A percentile compares a stretch with the other conserved stretches of the same genome.
phyloP scores from a whole-genome alignment of 768 basidiomycete species.

The Boletus tylopilopsis region DNA sequence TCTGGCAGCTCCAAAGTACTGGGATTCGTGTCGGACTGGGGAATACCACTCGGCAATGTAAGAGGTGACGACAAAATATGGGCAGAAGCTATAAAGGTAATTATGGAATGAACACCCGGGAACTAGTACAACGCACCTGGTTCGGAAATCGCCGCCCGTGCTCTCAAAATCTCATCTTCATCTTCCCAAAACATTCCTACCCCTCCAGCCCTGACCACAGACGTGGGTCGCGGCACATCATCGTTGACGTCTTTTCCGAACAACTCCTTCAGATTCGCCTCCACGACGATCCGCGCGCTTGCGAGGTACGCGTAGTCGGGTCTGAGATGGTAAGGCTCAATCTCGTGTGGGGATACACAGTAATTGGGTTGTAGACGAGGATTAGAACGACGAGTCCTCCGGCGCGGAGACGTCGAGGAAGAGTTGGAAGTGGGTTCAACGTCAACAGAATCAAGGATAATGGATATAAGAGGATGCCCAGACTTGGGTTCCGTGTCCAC shows the following conservation, averaged over 20 bases:
- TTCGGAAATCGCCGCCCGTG: background rate
- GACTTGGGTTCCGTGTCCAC: slow-evolving; percentile 9
- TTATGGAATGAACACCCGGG: background rate
- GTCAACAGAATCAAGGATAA: slow-evolving; percentile 1
- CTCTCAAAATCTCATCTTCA: slow-evolving; percentile 17
- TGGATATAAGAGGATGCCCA: slow-evolving; percentile 12
- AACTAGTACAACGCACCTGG: slow-evolving; percentile 2
- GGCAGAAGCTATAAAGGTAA: background rate
- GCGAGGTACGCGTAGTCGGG: slow-evolving; percentile 53
- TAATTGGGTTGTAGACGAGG: slow-evolving; percentile 14
- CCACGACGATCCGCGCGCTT: slow-evolving; percentile 47
- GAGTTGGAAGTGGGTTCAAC: background rate
- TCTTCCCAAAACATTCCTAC: slow-evolving; percentile 28
- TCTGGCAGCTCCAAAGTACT: slow-evolving; percentile 13
- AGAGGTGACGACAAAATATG: background rate
- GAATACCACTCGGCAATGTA: background rate
- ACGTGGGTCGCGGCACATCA: background rate
- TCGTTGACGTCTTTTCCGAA: slow-evolving; percentile 12
- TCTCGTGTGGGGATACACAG: slow-evolving; percentile 15
- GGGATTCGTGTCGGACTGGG: background rate
- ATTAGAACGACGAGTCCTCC: slow-evolving; percentile 18
- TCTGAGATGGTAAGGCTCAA: slow-evolving; percentile 30
- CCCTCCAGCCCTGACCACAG: background rate
- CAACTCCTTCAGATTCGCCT: slow-evolving; percentile 46
- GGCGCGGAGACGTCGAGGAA: slow-evolving; percentile 5